A percentile compares a stretch with the other conserved stretches of the same genome.
Evolutionary conservation across 179 eudicot genomes (phyloP).

Genomic region (Beta corolliflora): DNA sequence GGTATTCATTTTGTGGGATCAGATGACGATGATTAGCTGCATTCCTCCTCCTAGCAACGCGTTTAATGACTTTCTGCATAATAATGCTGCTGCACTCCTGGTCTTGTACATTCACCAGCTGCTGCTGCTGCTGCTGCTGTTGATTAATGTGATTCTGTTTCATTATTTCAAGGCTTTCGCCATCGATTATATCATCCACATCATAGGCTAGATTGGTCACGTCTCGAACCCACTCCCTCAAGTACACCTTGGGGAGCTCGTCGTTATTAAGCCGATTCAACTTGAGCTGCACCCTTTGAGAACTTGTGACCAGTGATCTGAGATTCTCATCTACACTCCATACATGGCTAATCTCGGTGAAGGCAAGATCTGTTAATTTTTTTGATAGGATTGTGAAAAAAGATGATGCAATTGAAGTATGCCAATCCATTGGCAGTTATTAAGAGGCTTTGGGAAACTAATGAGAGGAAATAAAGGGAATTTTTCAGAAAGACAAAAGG

Average conservation of each 20-base stretch:
- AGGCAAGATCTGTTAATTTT: background rate
- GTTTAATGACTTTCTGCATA: no score
- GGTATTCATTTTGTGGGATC: background rate
- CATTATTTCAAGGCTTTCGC: background rate
- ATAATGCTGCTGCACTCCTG: background rate
- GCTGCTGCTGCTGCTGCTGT: no score
- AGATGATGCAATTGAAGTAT: background rate
- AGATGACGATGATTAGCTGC: background rate
- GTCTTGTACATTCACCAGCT: no score
- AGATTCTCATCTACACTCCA: background rate
- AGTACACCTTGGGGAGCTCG: background rate
- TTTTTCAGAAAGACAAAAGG: no score
- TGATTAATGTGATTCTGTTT: background rate
- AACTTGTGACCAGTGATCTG: background rate
- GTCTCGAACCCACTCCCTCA: background rate
- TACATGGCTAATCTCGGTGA: background rate
- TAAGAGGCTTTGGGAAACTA: no score
- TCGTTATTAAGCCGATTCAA: background rate
- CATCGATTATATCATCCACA: constrained; percentile 4
- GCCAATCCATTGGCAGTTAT: no score
- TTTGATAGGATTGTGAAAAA: constrained; percentile 2
- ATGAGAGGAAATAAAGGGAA: no score
- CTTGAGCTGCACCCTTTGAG: background rate
- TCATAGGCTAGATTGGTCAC: constrained; percentile 8
- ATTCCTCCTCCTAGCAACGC: background rate